Conservation (phyloP, 345 rosid species). For the Ceriops zippeliana region DNA sequence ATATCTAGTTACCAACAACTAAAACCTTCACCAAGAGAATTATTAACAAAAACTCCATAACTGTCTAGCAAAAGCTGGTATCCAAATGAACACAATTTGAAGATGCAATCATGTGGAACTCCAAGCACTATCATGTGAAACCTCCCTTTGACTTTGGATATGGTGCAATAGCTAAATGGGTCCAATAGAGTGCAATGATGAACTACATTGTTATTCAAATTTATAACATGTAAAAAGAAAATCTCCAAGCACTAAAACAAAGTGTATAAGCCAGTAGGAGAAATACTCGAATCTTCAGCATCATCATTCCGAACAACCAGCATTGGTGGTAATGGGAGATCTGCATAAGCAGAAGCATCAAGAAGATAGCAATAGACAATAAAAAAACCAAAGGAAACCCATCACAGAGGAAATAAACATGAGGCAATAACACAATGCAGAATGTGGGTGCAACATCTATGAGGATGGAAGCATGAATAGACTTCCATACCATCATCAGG, state of each 20-base stretch:
- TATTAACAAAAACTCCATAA: too few relatives aligned
- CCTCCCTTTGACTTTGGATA: too few relatives aligned
- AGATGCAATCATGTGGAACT: too few relatives aligned
- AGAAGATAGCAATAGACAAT: background rate
- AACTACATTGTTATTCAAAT: background rate
- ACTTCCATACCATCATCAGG: constrained; percentile 69
- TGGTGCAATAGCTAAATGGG: too few relatives aligned
- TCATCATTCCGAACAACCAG: constrained; percentile 72
- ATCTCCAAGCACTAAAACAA: background rate
- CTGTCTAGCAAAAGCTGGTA: too few relatives aligned
- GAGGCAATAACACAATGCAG: background rate
- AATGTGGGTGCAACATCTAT: background rate
- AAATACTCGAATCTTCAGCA: constrained; percentile 85
- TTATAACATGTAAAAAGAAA: background rate
- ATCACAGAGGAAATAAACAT: background rate
- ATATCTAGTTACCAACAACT: too few relatives aligned
- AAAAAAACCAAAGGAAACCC: background rate
- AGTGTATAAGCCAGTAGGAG: background rate
- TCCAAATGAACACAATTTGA: too few relatives aligned
- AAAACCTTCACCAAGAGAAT: too few relatives aligned
- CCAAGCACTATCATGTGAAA: too few relatives aligned
- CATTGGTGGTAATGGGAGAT: constrained; percentile 76
- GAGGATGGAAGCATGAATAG: background rate
- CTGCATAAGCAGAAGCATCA: constrained; percentile 38
- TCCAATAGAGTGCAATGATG: too few relatives aligned